Evolutionary conservation across 768 basidiomycete species (phyloP).

Genomic region (Boletus rubroflammeus): DNA sequence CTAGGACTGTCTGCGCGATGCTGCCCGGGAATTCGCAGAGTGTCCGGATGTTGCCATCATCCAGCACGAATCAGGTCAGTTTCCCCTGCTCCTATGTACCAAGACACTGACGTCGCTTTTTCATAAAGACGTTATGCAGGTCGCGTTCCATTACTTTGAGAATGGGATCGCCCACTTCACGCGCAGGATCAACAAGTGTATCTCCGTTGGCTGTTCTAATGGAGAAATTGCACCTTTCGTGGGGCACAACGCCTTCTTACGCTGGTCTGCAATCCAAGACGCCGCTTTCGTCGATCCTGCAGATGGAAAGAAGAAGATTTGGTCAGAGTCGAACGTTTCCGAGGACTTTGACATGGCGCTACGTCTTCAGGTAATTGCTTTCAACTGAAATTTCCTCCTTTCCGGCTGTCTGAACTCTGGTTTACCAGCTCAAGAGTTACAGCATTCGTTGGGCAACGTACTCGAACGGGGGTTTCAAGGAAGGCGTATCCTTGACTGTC

Average conservation of each 20-base stretch:
- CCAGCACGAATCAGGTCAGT: constrained; percentile 74
- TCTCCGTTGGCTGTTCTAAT: constrained; percentile 75
- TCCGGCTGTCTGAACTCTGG: constrained; percentile 53
- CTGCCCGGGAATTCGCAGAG: constrained; percentile 77
- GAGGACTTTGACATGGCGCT: constrained; percentile 72
- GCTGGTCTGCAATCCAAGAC: constrained; percentile 90
- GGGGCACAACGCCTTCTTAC: constrained; percentile 84
- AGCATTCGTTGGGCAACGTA: constrained; percentile 70
- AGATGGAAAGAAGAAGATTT: constrained; percentile 62
- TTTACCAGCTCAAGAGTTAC: constrained; percentile 31
- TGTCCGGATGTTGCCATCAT: constrained; percentile 89
- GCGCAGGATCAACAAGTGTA: constrained; percentile 81
- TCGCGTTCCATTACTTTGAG: constrained; percentile 85
- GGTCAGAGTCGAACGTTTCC: constrained; percentile 65
- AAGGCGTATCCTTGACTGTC: constrained; percentile 85
- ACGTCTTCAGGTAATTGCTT: constrained; percentile 42
- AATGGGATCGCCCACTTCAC: constrained; percentile 93
- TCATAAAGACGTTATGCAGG: constrained; percentile 77
- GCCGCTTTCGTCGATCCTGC: constrained; percentile 63
- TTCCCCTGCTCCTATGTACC: not conserved
- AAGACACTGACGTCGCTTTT: constrained; percentile 25
- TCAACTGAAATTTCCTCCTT: constrained; percentile 17
- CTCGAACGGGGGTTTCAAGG: constrained; percentile 83
- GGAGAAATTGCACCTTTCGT: constrained; percentile 78
- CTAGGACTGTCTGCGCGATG: constrained; percentile 89